Percentiles rank a stretch among this genome's conserved stretches.
Evolutionary conservation across 345 rosid species (phyloP).

Genomic region (Populus alba): DNA sequence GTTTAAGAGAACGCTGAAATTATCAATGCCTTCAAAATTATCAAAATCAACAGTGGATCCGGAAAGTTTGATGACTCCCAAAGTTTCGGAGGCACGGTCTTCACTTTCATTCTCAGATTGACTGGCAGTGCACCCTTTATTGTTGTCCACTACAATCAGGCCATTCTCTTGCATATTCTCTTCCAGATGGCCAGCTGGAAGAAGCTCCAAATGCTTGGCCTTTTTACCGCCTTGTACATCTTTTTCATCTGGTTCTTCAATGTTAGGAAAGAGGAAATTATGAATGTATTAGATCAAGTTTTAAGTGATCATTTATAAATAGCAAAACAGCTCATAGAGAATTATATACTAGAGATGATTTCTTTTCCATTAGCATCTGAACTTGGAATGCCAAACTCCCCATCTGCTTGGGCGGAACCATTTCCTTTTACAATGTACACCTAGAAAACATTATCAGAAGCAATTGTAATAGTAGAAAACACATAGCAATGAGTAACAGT

Average conservation of each 20-base stretch:
- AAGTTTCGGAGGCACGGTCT: constrained; percentile 5
- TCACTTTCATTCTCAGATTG: constrained; percentile 10
- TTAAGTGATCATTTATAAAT: neutral
- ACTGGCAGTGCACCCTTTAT: constrained; percentile 1
- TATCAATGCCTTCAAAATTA: constrained; percentile 23
- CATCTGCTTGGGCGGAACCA: constrained; percentile 10
- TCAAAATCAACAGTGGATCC: constrained; percentile 23
- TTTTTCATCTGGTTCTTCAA: neutral
- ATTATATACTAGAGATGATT: constrained; percentile 26
- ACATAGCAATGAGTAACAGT: neutral
- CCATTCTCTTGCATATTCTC: constrained; percentile 20
- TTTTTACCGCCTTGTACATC: constrained; percentile 3
- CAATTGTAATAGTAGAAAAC: constrained; percentile 1
- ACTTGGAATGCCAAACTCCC: constrained; percentile 7
- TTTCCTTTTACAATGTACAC: constrained; percentile 40
- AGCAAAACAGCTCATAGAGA: neutral
- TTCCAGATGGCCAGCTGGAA: constrained; percentile 8
- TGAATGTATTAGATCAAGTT: neutral
- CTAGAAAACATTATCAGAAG: constrained; percentile 17
- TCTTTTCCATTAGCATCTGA: constrained; percentile 14
- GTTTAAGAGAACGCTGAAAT: constrained; percentile 31
- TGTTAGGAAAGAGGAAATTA: neutral
- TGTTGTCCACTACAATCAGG: constrained; percentile 5
- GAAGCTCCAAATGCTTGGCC: constrained; percentile 5
- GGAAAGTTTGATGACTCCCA: constrained; percentile 15